Conservation (phyloP, 225 moss, liverwort and hornwort genomes). For the Ulota crispa region DNA sequence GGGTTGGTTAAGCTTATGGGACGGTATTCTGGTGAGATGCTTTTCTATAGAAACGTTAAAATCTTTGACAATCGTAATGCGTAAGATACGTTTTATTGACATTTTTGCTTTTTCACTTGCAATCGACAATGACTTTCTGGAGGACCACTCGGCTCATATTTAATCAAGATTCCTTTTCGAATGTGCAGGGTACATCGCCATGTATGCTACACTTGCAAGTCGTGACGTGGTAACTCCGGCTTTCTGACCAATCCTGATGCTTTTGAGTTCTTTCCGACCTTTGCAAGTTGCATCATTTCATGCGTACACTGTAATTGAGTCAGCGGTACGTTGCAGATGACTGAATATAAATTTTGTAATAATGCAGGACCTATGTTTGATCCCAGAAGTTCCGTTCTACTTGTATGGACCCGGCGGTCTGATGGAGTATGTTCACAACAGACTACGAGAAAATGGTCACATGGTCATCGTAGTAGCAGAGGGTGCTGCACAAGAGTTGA, state of each 20-base stretch:
- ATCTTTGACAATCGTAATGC: not conserved
- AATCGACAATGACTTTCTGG: not conserved
- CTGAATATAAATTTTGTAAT: not conserved
- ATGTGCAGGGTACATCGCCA: slow-evolving; percentile 71
- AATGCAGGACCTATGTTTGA: slow-evolving; percentile 71
- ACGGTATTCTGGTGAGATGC: slow-evolving; percentile 49
- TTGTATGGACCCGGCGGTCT: slow-evolving; percentile 70
- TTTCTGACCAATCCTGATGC: not conserved
- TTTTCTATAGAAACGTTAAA: not conserved
- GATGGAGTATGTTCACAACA: slow-evolving; percentile 55
- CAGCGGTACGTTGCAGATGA: not conserved
- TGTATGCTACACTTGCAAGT: slow-evolving; percentile 76
- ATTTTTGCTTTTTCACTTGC: not conserved
- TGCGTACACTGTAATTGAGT: not conserved
- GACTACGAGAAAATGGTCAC: slow-evolving; percentile 59
- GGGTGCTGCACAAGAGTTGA: slow-evolving; percentile 78
- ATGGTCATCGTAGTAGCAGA: slow-evolving; percentile 82
- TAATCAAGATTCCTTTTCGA: not conserved
- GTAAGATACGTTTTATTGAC: not conserved
- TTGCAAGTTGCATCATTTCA: not conserved
- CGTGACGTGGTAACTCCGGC: slow-evolving; percentile 64
- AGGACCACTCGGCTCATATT: not conserved
- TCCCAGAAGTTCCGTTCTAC: slow-evolving; percentile 82
- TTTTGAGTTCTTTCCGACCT: not conserved
- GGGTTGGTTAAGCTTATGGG: slow-evolving; percentile 89